A percentile compares a stretch with the other conserved stretches of the same genome.
Conservation (phyloP, 805 yeast species). For the Kazachstania bromeliacearum region DNA sequence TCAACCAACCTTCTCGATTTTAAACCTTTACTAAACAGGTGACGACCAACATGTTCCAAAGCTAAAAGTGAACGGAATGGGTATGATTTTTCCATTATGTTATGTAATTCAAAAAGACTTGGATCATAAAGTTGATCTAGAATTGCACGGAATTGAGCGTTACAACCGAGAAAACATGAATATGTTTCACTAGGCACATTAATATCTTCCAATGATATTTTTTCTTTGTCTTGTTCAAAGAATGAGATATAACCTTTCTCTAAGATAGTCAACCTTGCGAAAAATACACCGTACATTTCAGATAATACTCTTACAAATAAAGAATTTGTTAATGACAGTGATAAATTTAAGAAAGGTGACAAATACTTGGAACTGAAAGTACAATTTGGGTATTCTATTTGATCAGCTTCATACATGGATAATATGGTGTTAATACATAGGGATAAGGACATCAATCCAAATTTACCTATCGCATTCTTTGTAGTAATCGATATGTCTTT, state of each 20-base stretch:
- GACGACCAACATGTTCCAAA: constrained; percentile 18
- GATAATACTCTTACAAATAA: constrained; percentile 17
- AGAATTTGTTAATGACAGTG: constrained; percentile 14
- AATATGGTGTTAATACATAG: constrained; percentile 13
- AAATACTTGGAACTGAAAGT: neutral
- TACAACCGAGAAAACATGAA: constrained; percentile 10
- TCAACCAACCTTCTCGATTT: constrained; percentile 16
- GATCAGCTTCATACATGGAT: constrained; percentile 10
- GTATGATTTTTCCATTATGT: constrained; percentile 11
- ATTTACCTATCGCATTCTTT: constrained; percentile 16
- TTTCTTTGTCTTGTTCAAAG: constrained; percentile 6
- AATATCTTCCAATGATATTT: constrained; percentile 5
- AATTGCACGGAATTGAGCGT: constrained; percentile 10
- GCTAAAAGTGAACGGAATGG: constrained; percentile 15
- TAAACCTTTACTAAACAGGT: constrained; percentile 16
- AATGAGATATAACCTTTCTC: constrained; percentile 13
- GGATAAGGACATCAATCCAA: constrained; percentile 11
- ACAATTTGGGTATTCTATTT: neutral
- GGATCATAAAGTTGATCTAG: constrained; percentile 15
- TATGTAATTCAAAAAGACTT: constrained; percentile 5
- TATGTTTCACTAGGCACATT: constrained; percentile 8
- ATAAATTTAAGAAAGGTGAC: constrained; percentile 9
- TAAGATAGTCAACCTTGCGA: constrained; percentile 14
- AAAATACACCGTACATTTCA: constrained; percentile 17
- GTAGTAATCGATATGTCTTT: constrained; percentile 5